Evolutionary conservation across 2,329 filamentous ascomycete genomes (phyloP).

Genomic region (Hawksworthiomyces lignivorus): DNA sequence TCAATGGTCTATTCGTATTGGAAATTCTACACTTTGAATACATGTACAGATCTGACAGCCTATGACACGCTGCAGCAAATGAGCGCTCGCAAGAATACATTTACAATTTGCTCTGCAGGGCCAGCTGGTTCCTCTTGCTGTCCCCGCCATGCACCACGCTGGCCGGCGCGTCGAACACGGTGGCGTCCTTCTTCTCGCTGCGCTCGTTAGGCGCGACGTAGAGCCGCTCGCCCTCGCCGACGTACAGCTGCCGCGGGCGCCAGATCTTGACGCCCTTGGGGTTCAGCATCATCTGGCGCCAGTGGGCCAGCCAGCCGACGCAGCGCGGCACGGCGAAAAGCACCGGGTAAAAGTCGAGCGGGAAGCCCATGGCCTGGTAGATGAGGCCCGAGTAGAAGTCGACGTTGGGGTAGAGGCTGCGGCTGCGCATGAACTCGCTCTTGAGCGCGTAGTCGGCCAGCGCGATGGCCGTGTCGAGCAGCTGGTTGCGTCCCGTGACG

Average conservation of each 20-base stretch:
- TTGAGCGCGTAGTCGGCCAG: constrained; percentile 37
- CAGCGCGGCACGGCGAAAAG: constrained; percentile 43
- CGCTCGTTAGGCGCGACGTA: not conserved
- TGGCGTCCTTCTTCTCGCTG: constrained; percentile 7
- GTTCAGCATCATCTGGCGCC: constrained; percentile 40
- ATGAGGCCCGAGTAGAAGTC: constrained; percentile 46
- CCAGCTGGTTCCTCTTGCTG: constrained; percentile 1
- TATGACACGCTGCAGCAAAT: no score
- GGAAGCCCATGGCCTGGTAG: constrained; percentile 46
- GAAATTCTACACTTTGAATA: no score
- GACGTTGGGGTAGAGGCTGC: constrained; percentile 43
- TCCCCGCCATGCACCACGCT: not conserved
- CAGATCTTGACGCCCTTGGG: constrained; percentile 2
- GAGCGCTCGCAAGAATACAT: not conserved
- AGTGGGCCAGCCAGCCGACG: constrained; percentile 44
- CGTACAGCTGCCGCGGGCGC: not conserved
- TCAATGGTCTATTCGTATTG: no score
- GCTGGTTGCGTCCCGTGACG: constrained; percentile 42
- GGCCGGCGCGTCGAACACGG: not conserved
- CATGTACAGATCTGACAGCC: no score
- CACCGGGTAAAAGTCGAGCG: constrained; percentile 44
- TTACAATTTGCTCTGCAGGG: constrained; percentile 1
- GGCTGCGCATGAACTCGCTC: constrained; percentile 40
- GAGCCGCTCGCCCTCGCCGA: not conserved
- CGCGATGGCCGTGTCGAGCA: constrained; percentile 39